Evolutionary conservation across 768 basidiomycete genomes (phyloP).

Genomic region (Amanita brunnescens): DNA sequence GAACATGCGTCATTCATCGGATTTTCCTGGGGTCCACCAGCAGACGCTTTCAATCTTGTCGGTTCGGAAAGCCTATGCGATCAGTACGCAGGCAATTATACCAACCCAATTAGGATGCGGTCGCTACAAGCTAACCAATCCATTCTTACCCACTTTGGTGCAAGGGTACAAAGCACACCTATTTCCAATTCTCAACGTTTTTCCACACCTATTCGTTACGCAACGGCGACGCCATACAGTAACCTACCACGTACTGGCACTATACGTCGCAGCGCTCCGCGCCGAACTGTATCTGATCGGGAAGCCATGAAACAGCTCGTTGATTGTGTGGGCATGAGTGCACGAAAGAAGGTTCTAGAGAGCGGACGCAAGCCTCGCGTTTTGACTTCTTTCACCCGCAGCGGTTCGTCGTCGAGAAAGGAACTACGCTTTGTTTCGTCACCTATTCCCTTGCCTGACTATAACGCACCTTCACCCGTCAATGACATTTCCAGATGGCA

Average conservation of each 20-base stretch:
- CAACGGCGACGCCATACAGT: not conserved
- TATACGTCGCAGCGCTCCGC: slow-evolving; percentile 39
- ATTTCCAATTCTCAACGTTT: not conserved
- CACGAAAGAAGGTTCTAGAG: slow-evolving; percentile 76
- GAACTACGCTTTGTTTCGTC: slow-evolving; percentile 34
- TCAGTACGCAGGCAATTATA: slow-evolving; percentile 6
- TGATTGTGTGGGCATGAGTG: slow-evolving; percentile 80
- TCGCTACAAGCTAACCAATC: slow-evolving; percentile 13
- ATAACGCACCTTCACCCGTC: slow-evolving; percentile 17
- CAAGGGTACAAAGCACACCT: not conserved
- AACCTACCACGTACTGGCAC: slow-evolving; percentile 54
- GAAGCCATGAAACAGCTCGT: slow-evolving; percentile 86
- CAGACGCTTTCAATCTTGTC: slow-evolving; percentile 46
- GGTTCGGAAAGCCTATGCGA: not conserved
- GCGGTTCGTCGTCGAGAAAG: slow-evolving; percentile 1
- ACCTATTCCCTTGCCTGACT: slow-evolving; percentile 30
- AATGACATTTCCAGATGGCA: too few relatives aligned
- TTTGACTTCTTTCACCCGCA: slow-evolving; percentile 25
- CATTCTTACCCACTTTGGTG: not conserved
- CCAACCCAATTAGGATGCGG: slow-evolving; percentile 17
- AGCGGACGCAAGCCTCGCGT: slow-evolving; percentile 70
- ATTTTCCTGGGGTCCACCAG: slow-evolving; percentile 79
- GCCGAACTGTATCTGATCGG: slow-evolving; percentile 61
- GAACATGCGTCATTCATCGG: slow-evolving; percentile 51
- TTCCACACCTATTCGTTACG: slow-evolving; percentile 2